Evolutionary conservation across 2,329 filamentous ascomycete genomes (phyloP), one percentile per base, ranked within the genome.

Genomic region (Lanzia echinophila): DNA sequence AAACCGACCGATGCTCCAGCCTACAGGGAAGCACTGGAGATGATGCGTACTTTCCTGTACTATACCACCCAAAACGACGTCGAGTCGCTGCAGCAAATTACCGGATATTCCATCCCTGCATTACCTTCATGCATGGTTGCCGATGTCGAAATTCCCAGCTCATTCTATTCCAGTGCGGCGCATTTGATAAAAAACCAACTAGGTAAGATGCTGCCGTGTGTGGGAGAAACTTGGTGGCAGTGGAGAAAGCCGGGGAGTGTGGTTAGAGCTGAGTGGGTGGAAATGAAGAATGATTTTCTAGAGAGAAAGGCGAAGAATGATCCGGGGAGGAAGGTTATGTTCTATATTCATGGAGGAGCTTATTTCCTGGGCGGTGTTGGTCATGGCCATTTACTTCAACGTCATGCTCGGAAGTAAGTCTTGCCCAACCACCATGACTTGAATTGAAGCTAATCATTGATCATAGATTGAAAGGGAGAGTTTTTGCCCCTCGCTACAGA

Each of bases 291-390:
- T 49, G 87, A 97, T 68, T 86, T 88, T 65, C 76, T 86, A 56
- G 83, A 87, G 66, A 82, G 89, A 54, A 85, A 84, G 68, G 81
- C 79, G 65, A 72, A 73, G 0, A 73, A 72, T 15, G 79, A 82
- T 47, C 76, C 78, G 20, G 79, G 81, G 17, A 84, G 83, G 61
- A 83, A 90, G 50, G 83, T 95, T 55, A 96, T 97, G 81, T 75
- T 99, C 22, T 97, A 97, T 70, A 77, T 97, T 20, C 94, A 97
- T 66, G 94, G 94, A 13, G 92, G 92, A 6, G 92, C 88, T 19
- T 97, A 96, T 71, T 99, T 86, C 72, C 97, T 99, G 68, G 92
- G 94, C 13, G 95, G 90, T 63, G 91, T 96, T 67, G 91, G 95
- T 70, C 94, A 97, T 73, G 84, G 94, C n/a, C 97, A 97, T 72